phyloP scores from a whole-genome alignment of 2,329 filamentous ascomycete genomes.

The Fusarium domesticum region DNA sequence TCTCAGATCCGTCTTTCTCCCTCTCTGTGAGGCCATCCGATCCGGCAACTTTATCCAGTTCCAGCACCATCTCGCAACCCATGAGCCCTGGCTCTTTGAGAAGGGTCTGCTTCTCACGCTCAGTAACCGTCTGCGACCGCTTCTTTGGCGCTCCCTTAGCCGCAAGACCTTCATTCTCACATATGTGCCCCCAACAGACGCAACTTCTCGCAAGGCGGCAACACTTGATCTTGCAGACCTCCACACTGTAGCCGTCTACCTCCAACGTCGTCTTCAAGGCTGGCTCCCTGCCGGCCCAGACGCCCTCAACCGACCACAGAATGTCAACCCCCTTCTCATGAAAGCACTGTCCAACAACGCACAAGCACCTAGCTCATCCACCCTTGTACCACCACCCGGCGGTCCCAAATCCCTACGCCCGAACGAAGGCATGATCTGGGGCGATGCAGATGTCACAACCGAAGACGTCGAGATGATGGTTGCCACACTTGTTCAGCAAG shows the following conservation, averaged over 20 bases:
- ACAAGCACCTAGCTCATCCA: slow-evolving; percentile 37
- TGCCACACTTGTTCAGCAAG: slow-evolving; percentile 73
- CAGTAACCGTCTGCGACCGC: slow-evolving; percentile 71
- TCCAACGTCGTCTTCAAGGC: slow-evolving; percentile 63
- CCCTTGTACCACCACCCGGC: slow-evolving; percentile 47
- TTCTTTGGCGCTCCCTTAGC: slow-evolving; percentile 81
- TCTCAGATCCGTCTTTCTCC: slow-evolving; percentile 65
- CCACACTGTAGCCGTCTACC: slow-evolving; percentile 58
- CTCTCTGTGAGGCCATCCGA: slow-evolving; percentile 69
- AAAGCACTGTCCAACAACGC: slow-evolving; percentile 48
- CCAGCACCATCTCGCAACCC: slow-evolving; percentile 61
- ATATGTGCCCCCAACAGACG: slow-evolving; percentile 63
- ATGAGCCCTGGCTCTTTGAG: slow-evolving; percentile 70
- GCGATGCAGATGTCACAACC: slow-evolving; percentile 57
- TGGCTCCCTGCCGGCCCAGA: slow-evolving; percentile 44
- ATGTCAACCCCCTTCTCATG: slow-evolving; percentile 52
- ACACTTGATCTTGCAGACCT: slow-evolving; percentile 72
- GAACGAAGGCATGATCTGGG: slow-evolving; percentile 60
- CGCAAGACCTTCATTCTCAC: slow-evolving; percentile 75
- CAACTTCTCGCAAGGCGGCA: slow-evolving; percentile 60
- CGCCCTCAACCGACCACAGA: slow-evolving; percentile 37
- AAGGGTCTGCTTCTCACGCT: slow-evolving; percentile 75
- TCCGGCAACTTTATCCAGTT: slow-evolving; percentile 73
- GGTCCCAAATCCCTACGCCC: slow-evolving; percentile 49
- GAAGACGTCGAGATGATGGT: slow-evolving; percentile 75